Evolutionary conservation across 1,139 yeast genomes (phyloP).

Genomic region (Saccharomyces hybrid): DNA sequence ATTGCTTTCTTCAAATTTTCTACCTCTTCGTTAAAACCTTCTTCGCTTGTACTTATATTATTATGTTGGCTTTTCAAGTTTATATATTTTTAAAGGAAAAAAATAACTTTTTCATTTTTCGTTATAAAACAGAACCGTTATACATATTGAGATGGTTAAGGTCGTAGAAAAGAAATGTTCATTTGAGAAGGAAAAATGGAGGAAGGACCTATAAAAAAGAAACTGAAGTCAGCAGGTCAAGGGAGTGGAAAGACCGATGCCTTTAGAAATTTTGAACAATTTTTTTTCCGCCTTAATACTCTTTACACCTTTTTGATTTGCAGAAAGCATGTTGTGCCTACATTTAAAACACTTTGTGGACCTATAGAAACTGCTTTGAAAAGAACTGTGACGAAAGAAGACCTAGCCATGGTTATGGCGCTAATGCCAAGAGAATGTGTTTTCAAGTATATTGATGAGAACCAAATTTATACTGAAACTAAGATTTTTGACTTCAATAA

Average conservation of each 20-base stretch:
- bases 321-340: conserved; percentile 48
- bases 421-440: conserved; percentile 62
- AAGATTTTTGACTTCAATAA: conserved; percentile 42
- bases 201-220: neutral
- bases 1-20: neutral
- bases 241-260: neutral
- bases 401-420: conserved; percentile 57
- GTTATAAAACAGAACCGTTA: neutral
- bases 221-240: neutral
- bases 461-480: conserved; percentile 45
- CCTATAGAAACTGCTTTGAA: conserved; percentile 42
- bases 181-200: neutral
- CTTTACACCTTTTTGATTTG: conserved; percentile 50
- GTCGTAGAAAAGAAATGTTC: neutral
- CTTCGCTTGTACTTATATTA: neutral
- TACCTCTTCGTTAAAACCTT: neutral
- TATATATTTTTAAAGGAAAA: neutral
- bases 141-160: neutral
- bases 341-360: conserved; percentile 42
- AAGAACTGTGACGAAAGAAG: conserved; percentile 37
- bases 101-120: neutral
- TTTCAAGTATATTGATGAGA: conserved; percentile 68
- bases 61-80: neutral
- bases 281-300: conserved; percentile 45
- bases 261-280: conserved; percentile 35